Evolutionary conservation across 345 rosid genomes (phyloP).

Genomic region (Euphorbia peplus): DNA sequence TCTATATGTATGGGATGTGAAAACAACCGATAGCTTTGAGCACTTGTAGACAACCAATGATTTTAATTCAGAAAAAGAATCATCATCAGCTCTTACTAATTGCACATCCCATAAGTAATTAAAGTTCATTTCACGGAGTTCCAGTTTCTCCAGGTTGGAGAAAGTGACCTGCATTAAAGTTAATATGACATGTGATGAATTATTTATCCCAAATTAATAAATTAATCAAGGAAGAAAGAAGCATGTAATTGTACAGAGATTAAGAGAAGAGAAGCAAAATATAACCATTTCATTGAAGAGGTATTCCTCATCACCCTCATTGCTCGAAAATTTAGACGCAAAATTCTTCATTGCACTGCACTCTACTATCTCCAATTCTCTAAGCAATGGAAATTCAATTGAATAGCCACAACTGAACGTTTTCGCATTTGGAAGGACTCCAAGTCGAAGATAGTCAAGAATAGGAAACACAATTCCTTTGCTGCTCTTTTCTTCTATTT

Average conservation of each 20-base stretch:
- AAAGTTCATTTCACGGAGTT: background rate
- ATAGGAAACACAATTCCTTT: conserved; percentile 10
- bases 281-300: conserved; percentile 1
- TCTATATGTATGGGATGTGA: background rate
- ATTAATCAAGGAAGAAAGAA: background rate
- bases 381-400: conserved; percentile 6
- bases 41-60: background rate
- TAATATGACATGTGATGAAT: background rate
- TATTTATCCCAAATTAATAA: too few species aligned
- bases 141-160: background rate
- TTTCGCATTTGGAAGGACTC: background rate
- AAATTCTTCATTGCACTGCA: conserved; percentile 12
- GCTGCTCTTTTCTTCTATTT: background rate
- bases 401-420: background rate
- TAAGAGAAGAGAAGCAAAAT: background rate
- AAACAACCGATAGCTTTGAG: background rate
- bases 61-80: background rate
- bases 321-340: background rate
- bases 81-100: background rate
- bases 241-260: too few species aligned
- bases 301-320: background rate
- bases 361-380: background rate
- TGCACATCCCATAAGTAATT: background rate
- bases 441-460: background rate
- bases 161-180: background rate